Evolutionary conservation across 305 asterid genomes (phyloP), one percentile per base, ranked within the genome.

Genomic region (Solanum hybrid): DNA sequence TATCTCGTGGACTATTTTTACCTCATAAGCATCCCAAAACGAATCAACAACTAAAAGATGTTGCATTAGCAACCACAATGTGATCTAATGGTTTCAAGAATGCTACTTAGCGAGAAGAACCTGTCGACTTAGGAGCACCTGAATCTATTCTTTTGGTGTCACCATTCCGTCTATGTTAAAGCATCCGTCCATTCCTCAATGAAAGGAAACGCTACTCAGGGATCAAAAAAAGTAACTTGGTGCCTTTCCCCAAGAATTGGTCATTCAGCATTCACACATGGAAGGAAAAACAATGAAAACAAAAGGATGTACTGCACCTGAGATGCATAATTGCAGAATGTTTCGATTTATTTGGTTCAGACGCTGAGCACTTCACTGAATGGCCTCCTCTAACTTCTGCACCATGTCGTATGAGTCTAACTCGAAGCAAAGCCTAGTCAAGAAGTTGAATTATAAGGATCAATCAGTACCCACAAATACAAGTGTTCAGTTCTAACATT

Each of bases 361-460:
- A 85, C n/a, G 93, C 76, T 19, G 90, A 40, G 80, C 77, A 79
- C 76, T 90, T 91, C 10, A 89, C 73, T 32, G 72, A 89, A 27
- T 88, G 88, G 31, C 31, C 89, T 51, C 92, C 95, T 89, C 90
- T 93, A 73, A 89, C 89, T 90, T 95, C 98, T 72, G 94, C 88
- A 87, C 95, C 94, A 81, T 91, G 95, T 35, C 95, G 96, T 35
- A 97, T 87, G 86, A 95, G 93, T 90, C 90, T 93, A 88, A 94
- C 88, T 82, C 96, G 94, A 87, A 97, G 95, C 94, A 94, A 42
- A 13, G 98, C 97, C 99, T 97, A 86, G 38, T 51, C 19, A 87
- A 10, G 72, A 66, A 89, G 31, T 87, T 29, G 90, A 34, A 82
- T 64, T 14, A 84, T 24, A 64, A 40, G 27, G 3, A 27, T 88